These are phyloP conservation scores for Aspergillus sp. DNA, from an alignment of 2,329 filamentous ascomycete species.

Conservation along the genomic window DNA sequence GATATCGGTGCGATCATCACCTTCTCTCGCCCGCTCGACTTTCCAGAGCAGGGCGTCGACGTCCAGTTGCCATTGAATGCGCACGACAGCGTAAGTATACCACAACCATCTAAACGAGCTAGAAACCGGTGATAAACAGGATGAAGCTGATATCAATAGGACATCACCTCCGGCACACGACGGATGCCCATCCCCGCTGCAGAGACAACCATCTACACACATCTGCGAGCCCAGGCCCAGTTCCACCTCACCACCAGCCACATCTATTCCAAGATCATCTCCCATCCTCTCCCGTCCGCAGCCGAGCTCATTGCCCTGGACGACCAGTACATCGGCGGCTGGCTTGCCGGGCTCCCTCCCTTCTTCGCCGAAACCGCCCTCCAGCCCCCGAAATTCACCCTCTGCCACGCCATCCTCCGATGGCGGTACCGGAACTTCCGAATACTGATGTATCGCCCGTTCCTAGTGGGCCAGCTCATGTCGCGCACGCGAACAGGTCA, in stretches of 20 bases:
- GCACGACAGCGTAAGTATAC: constrained; percentile 17
- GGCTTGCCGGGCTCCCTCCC: constrained; percentile 25
- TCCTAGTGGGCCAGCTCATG: constrained; percentile 7
- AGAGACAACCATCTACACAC: constrained; percentile 33
- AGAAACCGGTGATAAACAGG: too few relatives aligned
- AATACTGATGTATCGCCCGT: constrained; percentile 35
- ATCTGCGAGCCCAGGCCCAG: constrained; percentile 28
- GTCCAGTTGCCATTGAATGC: constrained; percentile 36
- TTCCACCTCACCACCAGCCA: constrained; percentile 31
- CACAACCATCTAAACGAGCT: fast-evolving
- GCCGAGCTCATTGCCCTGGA: constrained; percentile 27
- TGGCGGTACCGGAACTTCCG: constrained; percentile 35
- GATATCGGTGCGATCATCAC: constrained; percentile 44
- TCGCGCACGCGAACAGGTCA: background rate
- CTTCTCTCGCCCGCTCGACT: constrained; percentile 43
- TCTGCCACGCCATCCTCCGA: constrained; percentile 27
- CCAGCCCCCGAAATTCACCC: constrained; percentile 19
- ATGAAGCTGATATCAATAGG: background rate
- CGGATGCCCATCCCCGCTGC: background rate
- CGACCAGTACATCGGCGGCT: constrained; percentile 28
- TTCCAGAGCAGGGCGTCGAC: constrained; percentile 38
- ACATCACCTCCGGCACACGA: background rate
- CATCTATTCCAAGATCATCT: constrained; percentile 36
- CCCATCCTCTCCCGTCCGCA: constrained; percentile 29
- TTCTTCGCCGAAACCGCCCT: constrained; percentile 28